Conservation (phyloP, 805 yeast genomes). For the Saccharomycopsis capsularis region DNA sequence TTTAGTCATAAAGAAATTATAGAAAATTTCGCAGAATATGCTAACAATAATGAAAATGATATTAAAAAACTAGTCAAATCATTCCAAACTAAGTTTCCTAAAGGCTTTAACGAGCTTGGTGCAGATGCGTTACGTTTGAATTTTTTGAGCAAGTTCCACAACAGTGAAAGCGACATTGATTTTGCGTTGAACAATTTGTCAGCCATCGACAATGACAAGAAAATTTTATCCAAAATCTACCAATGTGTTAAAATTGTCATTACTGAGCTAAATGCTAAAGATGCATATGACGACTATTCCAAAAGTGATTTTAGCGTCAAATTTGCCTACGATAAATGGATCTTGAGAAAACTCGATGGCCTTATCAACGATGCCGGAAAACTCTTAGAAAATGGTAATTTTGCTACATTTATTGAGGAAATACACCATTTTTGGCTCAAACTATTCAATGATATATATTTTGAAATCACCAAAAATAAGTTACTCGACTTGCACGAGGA, state of each 20-base stretch:
- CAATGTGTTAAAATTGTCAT: constrained; percentile 96
- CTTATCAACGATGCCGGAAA: constrained; percentile 41
- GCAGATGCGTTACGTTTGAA: constrained; percentile 92
- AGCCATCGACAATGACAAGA: constrained; percentile 91
- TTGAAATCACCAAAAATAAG: constrained; percentile 90
- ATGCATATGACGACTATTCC: constrained; percentile 46
- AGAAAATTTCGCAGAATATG: constrained; percentile 54
- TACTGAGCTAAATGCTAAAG: constrained; percentile 84
- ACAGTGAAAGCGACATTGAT: not conserved
- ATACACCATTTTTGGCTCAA: constrained; percentile 90
- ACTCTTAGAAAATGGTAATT: constrained; percentile 61
- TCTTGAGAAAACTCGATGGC: constrained; percentile 71
- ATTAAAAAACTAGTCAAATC: constrained; percentile 79
- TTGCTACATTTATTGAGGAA: constrained; percentile 75
- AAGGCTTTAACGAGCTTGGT: constrained; percentile 98
- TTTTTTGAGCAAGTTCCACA: constrained; percentile 3
- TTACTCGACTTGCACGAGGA: constrained; percentile 55
- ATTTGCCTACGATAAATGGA: constrained; percentile 75
- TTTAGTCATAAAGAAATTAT: constrained; percentile 71
- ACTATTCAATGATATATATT: constrained; percentile 92
- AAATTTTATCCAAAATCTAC: constrained; percentile 97
- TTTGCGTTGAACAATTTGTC: constrained; percentile 87
- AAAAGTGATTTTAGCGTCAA: constrained; percentile 77
- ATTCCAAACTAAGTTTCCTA: constrained; percentile 82
- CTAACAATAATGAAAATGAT: constrained; percentile 87